phyloP scores from a whole-genome alignment of 306 rosid genomes.

The Prunus padus region DNA sequence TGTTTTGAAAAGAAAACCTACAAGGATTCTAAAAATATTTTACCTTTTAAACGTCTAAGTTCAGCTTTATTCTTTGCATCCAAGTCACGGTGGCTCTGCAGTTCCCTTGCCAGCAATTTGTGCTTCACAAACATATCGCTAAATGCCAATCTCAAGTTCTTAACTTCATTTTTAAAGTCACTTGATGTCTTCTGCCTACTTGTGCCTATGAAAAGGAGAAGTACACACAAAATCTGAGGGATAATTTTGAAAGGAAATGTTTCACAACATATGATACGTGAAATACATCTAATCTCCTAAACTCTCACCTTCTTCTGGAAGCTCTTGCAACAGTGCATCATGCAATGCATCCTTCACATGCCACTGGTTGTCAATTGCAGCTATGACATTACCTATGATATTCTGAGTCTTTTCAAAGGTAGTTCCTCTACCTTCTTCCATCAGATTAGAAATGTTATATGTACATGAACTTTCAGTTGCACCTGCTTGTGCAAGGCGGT shows the following conservation, averaged over 20 bases:
- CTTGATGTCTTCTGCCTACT: conserved; percentile 44
- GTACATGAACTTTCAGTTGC: conserved; percentile 87
- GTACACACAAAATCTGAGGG: conserved; percentile 29
- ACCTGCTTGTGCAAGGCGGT: conserved; percentile 72
- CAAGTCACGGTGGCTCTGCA: conserved; percentile 54
- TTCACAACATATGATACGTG: not conserved
- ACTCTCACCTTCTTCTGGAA: conserved; percentile 64
- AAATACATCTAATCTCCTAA: conserved; percentile 9
- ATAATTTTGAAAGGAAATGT: conserved; percentile 11
- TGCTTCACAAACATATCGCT: conserved; percentile 63
- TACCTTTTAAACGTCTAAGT: conserved; percentile 63
- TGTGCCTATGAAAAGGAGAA: conserved; percentile 52
- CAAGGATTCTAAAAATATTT: not conserved
- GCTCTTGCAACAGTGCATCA: conserved; percentile 42
- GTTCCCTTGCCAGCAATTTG: conserved; percentile 54
- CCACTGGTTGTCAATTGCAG: conserved; percentile 54
- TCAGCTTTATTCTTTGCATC: conserved; percentile 68
- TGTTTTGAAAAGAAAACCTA: not conserved
- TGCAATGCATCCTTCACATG: conserved; percentile 59
- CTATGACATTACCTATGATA: conserved; percentile 40
- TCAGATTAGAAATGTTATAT: conserved; percentile 29
- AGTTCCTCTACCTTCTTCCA: conserved; percentile 44
- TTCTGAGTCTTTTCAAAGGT: conserved; percentile 40
- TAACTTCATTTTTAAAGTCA: conserved; percentile 48
- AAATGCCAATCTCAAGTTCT: conserved; percentile 60